These are phyloP conservation scores for Narthecium ossifragum DNA, from an alignment of 106 monocot genomes.

Conservation along the genomic window DNA sequence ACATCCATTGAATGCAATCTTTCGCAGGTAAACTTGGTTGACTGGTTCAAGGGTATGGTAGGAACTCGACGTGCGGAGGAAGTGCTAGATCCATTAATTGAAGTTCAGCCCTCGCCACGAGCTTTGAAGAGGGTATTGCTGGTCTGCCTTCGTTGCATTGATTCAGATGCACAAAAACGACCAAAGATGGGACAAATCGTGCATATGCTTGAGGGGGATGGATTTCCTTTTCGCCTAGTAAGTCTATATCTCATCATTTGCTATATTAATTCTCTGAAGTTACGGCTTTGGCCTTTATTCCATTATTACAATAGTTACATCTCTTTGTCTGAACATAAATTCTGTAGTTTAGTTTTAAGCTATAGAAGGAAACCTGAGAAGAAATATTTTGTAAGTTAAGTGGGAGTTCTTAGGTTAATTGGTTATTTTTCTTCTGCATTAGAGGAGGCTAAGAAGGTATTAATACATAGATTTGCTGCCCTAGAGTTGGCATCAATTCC, in stretches of 20 bases:
- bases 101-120: slow-evolving; percentile 45
- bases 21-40: slow-evolving; percentile 77
- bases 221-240: slow-evolving; percentile 77
- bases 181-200: slow-evolving; percentile 86
- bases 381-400: background rate
- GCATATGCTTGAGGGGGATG: slow-evolving; percentile 88
- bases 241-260: slow-evolving; percentile 5
- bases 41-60: slow-evolving; percentile 86
- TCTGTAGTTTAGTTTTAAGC: background rate
- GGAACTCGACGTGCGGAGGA: slow-evolving; percentile 62
- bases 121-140: slow-evolving; percentile 59
- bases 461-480: too few relatives aligned
- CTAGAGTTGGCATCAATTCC: too few relatives aligned
- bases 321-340: background rate
- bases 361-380: background rate
- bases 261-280: background rate
- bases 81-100: slow-evolving; percentile 54
- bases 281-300: background rate
- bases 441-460: too few relatives aligned
- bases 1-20: background rate
- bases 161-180: slow-evolving; percentile 53
- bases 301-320: background rate
- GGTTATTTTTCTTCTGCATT: too few relatives aligned
- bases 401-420: too few relatives aligned
- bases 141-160: slow-evolving; percentile 76